Evolutionary conservation across 768 basidiomycete genomes (phyloP), one percentile per base, ranked within the genome.

Genomic region (Panaeolus cyanescens): DNA sequence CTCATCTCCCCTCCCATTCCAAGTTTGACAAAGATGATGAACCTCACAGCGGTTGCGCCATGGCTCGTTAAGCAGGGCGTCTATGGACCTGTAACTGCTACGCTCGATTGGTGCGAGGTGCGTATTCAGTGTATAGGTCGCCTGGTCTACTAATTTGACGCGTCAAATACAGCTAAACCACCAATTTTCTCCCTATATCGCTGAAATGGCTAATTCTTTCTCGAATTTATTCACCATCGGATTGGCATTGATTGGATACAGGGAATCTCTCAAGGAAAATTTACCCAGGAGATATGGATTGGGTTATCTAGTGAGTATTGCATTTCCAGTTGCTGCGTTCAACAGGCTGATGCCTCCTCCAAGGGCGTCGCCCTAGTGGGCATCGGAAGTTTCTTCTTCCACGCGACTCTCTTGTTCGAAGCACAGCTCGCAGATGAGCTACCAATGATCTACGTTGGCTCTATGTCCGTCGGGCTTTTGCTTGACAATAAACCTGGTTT

Each of bases 361-460:
- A 25, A 91, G 88, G 89, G 88, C 3, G 79, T 91, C 60, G 85
- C 78, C 17, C 72, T 91, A 19, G 85, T 93, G 42, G 91, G 90
- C n/a, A 62, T 91, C 12, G 91, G 92, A 19, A 91, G 89, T 68
- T 86, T 88, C 67, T 83, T 86, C 53, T 94, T 94, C 70, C 92
- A 94, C 64, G 88, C 89, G 10, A 92, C 89, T 1, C 77, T 94
- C 31, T 77, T 84, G 36, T 94, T 86, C 71, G 82, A 86, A 64
- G 90, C 91, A 9, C 92, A 94, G 68, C 83, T 91, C 57, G 87
- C 89, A 33, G 92, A 94, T 66, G 92, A 94, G 69, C 77, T 94
- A 8, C 91, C 91, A 1, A 93, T 93, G 91, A 83, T 92, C 59
- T 91, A 88, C 68, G 84, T 88, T 58, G 83, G 83, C 5, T 84